Evolutionary conservation across 2,329 filamentous ascomycete genomes (phyloP).

Genomic region (Parastagonospora avenae): DNA sequence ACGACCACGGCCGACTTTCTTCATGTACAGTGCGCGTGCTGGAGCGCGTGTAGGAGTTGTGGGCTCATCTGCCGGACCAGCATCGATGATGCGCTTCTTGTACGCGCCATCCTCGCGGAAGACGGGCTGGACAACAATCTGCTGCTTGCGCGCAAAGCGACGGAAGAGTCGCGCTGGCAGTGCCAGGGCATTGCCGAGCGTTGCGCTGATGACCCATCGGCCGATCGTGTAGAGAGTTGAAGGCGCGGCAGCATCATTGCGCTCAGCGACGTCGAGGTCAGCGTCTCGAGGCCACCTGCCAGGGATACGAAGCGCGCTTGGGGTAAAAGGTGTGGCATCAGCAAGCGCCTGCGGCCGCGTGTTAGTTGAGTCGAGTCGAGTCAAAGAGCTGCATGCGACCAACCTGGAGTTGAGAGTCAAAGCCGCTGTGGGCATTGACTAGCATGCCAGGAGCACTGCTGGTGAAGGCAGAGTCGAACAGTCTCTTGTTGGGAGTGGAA

Average conservation of each 20-base stretch:
- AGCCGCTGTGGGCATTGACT: slow-evolving; percentile 12
- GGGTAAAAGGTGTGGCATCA: slow-evolving; percentile 1
- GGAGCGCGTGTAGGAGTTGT: slow-evolving; percentile 13
- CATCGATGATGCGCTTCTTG: slow-evolving; percentile 40
- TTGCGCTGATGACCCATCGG: slow-evolving; percentile 16
- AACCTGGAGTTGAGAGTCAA: slow-evolving; percentile 23
- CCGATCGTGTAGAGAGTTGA: slow-evolving; percentile 22
- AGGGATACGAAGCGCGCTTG: slow-evolving; percentile 7
- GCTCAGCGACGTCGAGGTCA: not conserved
- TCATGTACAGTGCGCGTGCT: not conserved
- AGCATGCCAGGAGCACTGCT: slow-evolving; percentile 10
- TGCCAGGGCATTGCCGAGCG: slow-evolving; percentile 13
- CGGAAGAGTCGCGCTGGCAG: slow-evolving; percentile 14
- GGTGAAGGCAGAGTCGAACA: slow-evolving; percentile 19
- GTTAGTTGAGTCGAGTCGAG: not conserved
- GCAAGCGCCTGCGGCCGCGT: slow-evolving; percentile 18
- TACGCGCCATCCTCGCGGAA: slow-evolving; percentile 25
- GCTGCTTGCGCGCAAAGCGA: slow-evolving; percentile 20
- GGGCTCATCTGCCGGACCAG: slow-evolving; percentile 18
- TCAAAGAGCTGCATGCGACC: slow-evolving; percentile 4
- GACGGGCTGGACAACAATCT: slow-evolving; percentile 26
- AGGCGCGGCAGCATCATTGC: not conserved
- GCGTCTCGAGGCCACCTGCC: slow-evolving; percentile 21
- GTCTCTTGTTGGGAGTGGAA: slow-evolving; percentile 22
- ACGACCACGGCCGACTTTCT: no score